Evolutionary conservation across 345 rosid species (phyloP).

Genomic region (Camelina hispida): DNA sequence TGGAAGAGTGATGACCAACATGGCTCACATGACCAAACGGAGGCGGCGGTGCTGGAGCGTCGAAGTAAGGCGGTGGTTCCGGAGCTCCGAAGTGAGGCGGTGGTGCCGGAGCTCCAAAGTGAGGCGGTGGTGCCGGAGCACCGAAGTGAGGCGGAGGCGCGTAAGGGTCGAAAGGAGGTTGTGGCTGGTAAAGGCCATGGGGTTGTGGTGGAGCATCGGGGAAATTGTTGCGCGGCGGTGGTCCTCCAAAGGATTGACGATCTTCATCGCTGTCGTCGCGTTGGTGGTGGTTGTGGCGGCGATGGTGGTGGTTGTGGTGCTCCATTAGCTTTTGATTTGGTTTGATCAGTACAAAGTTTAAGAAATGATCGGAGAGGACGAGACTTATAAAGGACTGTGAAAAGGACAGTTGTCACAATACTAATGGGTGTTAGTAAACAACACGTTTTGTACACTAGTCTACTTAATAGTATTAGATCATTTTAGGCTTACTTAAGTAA

Average conservation of each 20-base stretch:
- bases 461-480: too few species aligned
- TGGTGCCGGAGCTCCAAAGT: slow-evolving; percentile 46
- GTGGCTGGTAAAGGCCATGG: slow-evolving; percentile 20
- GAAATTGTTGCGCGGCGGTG: slow-evolving; percentile 40
- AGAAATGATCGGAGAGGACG: too few species aligned
- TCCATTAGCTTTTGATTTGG: too few species aligned
- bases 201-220: slow-evolving; percentile 23
- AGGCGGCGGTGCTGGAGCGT: slow-evolving; percentile 49
- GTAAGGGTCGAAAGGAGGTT: slow-evolving; percentile 42
- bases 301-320: too few species aligned
- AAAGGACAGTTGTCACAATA: too few species aligned
- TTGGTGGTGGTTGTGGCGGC: slow-evolving; percentile 28
- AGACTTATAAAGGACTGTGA: too few species aligned
- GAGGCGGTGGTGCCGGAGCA: slow-evolving; percentile 28
- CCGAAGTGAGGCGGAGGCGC: slow-evolving; percentile 31
- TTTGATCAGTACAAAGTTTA: too few species aligned
- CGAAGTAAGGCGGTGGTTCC: slow-evolving; percentile 42
- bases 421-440: too few species aligned
- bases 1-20: slow-evolving; percentile 45
- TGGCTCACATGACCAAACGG: slow-evolving; percentile 50
- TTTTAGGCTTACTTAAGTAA: too few species aligned
- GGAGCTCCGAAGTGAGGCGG: slow-evolving; percentile 46
- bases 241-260: slow-evolving; percentile 47
- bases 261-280: slow-evolving; percentile 48
- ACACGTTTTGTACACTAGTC: too few species aligned